Evolutionary conservation across 441 rosid genomes (phyloP).

Genomic region (Pelargonium australe): DNA sequence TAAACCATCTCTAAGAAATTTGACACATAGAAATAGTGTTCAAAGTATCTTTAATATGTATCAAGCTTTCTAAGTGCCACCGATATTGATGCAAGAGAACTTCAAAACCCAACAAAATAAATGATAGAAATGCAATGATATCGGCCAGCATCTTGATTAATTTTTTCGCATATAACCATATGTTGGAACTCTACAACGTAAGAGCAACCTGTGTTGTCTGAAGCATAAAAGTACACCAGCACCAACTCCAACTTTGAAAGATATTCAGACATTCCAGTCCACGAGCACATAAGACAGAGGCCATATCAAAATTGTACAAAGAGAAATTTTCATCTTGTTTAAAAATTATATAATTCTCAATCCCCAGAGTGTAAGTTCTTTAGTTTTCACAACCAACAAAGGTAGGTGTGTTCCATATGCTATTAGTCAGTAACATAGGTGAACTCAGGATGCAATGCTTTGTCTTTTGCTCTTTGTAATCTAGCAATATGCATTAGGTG

Average conservation of each 20-base stretch:
- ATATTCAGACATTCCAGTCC: not conserved
- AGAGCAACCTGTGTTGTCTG: not conserved
- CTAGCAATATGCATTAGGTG: not conserved
- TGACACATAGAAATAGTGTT: not conserved
- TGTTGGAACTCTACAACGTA: not conserved
- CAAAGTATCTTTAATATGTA: not conserved
- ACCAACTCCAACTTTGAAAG: not conserved
- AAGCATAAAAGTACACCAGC: not conserved
- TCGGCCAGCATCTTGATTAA: not conserved
- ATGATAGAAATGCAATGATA: not conserved
- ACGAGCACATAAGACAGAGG: no score
- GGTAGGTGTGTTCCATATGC: not conserved
- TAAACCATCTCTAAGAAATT: not conserved
- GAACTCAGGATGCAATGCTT: not conserved
- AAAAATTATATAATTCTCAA: not conserved
- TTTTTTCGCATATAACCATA: not conserved
- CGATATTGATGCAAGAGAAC: not conserved
- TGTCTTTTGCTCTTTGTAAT: constrained; percentile 1
- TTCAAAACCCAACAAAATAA: not conserved
- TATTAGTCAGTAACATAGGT: not conserved
- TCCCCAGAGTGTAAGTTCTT: not conserved
- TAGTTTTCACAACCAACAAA: not conserved
- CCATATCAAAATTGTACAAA: no score
- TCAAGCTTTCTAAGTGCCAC: not conserved
- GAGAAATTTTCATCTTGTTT: not conserved